A percentile compares a stretch with the other conserved stretches of the same genome.
phyloP scores from a whole-genome alignment of 768 basidiomycete genomes.

The Suillus subluteus region DNA sequence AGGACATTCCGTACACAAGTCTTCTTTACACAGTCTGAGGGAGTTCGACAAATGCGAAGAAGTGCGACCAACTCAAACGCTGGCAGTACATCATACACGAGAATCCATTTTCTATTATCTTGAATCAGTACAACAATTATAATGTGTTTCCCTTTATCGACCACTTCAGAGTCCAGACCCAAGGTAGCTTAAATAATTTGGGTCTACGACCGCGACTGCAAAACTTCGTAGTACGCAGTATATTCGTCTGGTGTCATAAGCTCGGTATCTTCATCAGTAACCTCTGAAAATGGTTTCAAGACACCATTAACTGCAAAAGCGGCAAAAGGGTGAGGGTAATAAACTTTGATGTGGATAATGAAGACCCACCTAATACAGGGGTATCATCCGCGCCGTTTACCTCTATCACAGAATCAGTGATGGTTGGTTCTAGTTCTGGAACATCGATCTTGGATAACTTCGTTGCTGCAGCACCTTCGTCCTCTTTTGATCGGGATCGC shows the following conservation, averaged over 20 bases:
- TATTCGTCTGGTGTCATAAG: constrained; percentile 95
- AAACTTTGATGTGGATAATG: neutral
- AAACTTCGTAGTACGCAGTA: constrained; percentile 74
- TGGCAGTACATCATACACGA: neutral
- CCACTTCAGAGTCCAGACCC: neutral
- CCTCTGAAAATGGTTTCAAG: constrained; percentile 71
- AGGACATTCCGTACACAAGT: no score
- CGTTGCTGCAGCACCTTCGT: constrained; percentile 45
- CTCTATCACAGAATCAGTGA: constrained; percentile 19
- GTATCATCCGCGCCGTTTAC: constrained; percentile 44
- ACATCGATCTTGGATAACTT: constrained; percentile 50
- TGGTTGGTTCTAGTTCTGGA: constrained; percentile 25
- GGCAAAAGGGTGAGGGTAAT: constrained; percentile 1
- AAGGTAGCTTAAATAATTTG: neutral
- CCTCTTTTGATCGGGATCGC: constrained; percentile 68
- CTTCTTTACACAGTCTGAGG: no score
- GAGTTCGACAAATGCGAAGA: no score
- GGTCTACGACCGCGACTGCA: constrained; percentile 47
- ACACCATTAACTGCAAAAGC: constrained; percentile 67
- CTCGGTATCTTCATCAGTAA: constrained; percentile 93
- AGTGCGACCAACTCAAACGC: neutral
- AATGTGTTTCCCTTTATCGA: neutral
- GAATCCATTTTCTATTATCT: neutral
- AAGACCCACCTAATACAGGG: constrained; percentile 39
- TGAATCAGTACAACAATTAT: constrained; percentile 2